Evolutionary conservation across 345 rosid genomes (phyloP).

Genomic region (Heritiera littoralis): DNA sequence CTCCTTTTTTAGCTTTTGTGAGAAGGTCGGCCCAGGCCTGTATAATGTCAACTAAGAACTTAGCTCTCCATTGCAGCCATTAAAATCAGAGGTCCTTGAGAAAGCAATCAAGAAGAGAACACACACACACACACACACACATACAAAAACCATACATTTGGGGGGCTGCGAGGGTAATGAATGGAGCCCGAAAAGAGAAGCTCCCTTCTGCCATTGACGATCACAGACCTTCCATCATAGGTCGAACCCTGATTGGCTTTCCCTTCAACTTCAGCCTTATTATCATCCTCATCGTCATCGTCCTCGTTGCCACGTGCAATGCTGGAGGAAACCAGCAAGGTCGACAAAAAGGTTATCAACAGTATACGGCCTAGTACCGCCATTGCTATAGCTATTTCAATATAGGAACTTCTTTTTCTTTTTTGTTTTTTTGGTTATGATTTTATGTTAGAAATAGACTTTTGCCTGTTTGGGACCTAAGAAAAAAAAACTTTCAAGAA

Average conservation of each 20-base stretch:
- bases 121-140: too few relatives aligned
- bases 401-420: too few relatives aligned
- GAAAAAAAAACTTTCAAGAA: too few relatives aligned
- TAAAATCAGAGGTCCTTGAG: not conserved
- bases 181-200: slow-evolving; percentile 69
- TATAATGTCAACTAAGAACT: not conserved
- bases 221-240: slow-evolving; percentile 56
- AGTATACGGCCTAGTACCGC: not conserved
- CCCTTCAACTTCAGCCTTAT: not conserved
- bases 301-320: not conserved
- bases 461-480: not conserved
- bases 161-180: slow-evolving; percentile 73
- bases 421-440: not conserved
- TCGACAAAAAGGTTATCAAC: slow-evolving; percentile 16
- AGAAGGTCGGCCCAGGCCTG: slow-evolving; percentile 61
- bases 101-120: not conserved
- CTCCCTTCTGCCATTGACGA: slow-evolving; percentile 57
- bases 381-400: not conserved
- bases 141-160: slow-evolving; percentile 39
- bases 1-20: slow-evolving; percentile 52
- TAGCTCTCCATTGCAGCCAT: not conserved
- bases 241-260: slow-evolving; percentile 25
- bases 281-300: not conserved
- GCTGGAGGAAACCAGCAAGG: slow-evolving; percentile 23
- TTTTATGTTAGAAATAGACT: not conserved